Percentiles rank a stretch among this genome's conserved stretches.
phyloP scores from a whole-genome alignment of 805 yeast species.

The Barnettozyma wickerhamii region DNA sequence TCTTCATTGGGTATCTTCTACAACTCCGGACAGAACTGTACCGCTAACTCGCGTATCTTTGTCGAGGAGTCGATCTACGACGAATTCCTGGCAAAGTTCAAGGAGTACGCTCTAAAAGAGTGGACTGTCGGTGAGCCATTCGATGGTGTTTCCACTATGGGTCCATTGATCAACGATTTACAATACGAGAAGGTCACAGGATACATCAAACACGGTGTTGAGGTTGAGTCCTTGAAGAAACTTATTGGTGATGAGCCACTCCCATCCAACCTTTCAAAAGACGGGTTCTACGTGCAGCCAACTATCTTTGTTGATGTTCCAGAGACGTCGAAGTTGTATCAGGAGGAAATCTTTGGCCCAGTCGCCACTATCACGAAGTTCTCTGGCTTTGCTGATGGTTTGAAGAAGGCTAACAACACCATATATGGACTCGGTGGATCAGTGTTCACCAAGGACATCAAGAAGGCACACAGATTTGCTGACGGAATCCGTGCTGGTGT shows the following conservation, averaged over 20 bases:
- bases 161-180: conserved; percentile 56
- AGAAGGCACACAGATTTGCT: conserved; percentile 62
- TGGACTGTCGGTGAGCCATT: conserved; percentile 59
- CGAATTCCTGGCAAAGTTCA: conserved; percentile 41
- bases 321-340: conserved; percentile 59
- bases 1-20: conserved; percentile 60
- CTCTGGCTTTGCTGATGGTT: conserved; percentile 60
- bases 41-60: conserved; percentile 60
- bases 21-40: conserved; percentile 67
- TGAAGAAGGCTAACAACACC: conserved; percentile 65
- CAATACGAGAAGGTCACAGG: conserved; percentile 50
- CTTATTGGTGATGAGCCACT: conserved; percentile 35
- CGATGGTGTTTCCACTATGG: conserved; percentile 43
- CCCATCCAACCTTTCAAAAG: no score
- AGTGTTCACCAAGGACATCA: conserved; percentile 66
- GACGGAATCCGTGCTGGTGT: conserved; percentile 59
- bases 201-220: conserved; percentile 41
- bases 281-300: conserved; percentile 70
- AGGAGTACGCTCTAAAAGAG: conserved; percentile 39
- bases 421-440: conserved; percentile 82
- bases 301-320: conserved; percentile 71
- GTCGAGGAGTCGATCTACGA: conserved; percentile 55
- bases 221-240: conserved; percentile 45
- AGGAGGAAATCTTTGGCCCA: conserved; percentile 88
- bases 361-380: conserved; percentile 70